Evolutionary conservation across 208 protist genomes (phyloP), one percentile per base, ranked within the genome.

Genomic region (Leishmania tropica): DNA sequence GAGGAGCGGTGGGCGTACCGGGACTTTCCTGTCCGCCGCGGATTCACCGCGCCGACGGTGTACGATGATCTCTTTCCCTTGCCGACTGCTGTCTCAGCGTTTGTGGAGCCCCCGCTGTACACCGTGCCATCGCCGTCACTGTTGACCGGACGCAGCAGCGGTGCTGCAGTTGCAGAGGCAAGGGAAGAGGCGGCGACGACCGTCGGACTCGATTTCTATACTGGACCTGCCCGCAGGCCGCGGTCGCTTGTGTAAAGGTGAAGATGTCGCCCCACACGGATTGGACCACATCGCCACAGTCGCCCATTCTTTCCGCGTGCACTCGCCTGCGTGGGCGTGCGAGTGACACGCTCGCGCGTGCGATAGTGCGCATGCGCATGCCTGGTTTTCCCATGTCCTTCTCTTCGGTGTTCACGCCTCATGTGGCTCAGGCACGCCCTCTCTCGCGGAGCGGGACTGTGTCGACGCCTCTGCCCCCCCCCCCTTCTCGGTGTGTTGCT

Each of bases 31-130:
- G 74, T 85, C 54, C 15, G 19, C 1, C 0, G 24, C 2, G 40
- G 10, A 35, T 65, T 42, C 65, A 85, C 83, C 11, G 83, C 83
- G 35, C 83, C 83, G 11, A 85, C 83, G 6, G 83, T 82, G 53
- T 85, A 85, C 78, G 83, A 85, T 31, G 83, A 78, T 24, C 83
- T 85, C 11, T 85, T 85, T 48, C 83, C 83, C 2, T 79, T 85
- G 35, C 73, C 83, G 8, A 75, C 72, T 2, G 83, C 83, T 10
- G 62, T 64, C 15, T 85, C 83, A 3, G 73, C 54, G 5, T 85
- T 85, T 53, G 45, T 74, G 70, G 28, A 78, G 68, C 31, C 70
- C 70, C 70, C 70, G 15, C 45, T 19, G 21, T 21, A 47, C 11
- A 37, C 45, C 28, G 28, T 13, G 45, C 28, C 70, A 53, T 74